Percentiles rank a stretch among this genome's conserved stretches.
Conservation (phyloP, 2,329 filamentous ascomycete species). For the Fusarium pseudograminearum region DNA sequence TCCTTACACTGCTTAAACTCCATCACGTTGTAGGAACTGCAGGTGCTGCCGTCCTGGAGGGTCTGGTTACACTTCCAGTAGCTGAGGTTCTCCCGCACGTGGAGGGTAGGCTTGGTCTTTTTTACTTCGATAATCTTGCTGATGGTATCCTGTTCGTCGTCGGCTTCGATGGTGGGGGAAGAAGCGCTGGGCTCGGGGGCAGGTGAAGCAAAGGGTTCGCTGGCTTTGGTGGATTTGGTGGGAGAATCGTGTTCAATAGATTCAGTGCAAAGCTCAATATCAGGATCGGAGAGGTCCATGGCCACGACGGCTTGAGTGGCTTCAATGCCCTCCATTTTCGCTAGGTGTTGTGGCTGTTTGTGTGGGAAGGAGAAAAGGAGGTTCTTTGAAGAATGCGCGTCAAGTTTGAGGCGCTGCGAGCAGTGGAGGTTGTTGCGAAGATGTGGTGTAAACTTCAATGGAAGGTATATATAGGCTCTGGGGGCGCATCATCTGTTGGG, state of each 20-base stretch:
- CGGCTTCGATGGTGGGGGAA: neutral
- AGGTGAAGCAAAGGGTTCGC: neutral
- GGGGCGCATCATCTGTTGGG: neutral
- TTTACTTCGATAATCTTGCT: constrained; percentile 12
- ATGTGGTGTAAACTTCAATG: neutral
- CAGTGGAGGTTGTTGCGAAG: neutral
- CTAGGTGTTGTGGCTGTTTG: neutral
- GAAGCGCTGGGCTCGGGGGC: neutral
- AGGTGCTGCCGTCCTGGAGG: constrained; percentile 21
- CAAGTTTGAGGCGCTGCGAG: neutral
- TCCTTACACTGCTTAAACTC: constrained; percentile 26
- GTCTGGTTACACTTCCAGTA: constrained; percentile 35
- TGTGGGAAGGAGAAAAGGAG: neutral
- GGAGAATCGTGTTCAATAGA: neutral
- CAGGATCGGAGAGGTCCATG: constrained; percentile 17
- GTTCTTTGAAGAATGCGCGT: neutral
- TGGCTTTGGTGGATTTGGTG: neutral
- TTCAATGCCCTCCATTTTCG: constrained; percentile 21
- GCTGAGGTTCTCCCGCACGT: constrained; percentile 24
- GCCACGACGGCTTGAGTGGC: constrained; percentile 5
- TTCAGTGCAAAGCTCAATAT: neutral
- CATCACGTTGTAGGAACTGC: constrained; percentile 23
- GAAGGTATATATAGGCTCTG: constrained; percentile 3
- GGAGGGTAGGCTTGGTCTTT: constrained; percentile 15
- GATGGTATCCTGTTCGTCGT: neutral